Evolutionary conservation across 2,329 filamentous ascomycete genomes (phyloP), one percentile per base, ranked within the genome.

Genomic region (Celoporthe dispersa): DNA sequence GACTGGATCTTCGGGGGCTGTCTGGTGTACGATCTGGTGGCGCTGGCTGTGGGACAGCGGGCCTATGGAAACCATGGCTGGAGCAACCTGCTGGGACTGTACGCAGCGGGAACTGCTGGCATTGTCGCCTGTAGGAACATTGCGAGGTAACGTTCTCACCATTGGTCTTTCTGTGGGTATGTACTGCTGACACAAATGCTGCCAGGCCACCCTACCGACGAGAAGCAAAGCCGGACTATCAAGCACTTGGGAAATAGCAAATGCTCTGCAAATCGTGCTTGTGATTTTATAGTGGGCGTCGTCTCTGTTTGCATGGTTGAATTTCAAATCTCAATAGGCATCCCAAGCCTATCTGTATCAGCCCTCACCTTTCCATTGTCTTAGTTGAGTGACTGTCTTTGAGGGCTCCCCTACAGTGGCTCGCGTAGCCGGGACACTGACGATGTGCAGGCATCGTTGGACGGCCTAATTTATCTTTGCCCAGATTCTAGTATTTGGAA

Each of bases 1-100:
- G 87, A 90, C 75, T 89, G 86, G 86, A 88, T 89, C 66, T 85
- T 89, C 65, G 87, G 87, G 0, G 85, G 83, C 0, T 88, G 87
- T 74, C 76, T 90, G 71, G 86, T 87, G 0, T 89, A 89, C 75
- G 86, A 89, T 75, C 79, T 89, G 25, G 79, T 88, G 19, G 86
- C 84, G 9, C 74, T 89, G 71, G 80, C 81, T 39, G 83, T 87
- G 0, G 87, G 87, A 0, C 87, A 90, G 77, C 79, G 79, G 9
- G 79, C 78, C 4, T 81, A 81, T 67, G 79, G 75, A 1, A 79
- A 83, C 51, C 72, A 73, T 8, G 78, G 78, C 1, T 89, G 86
- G 87, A 83, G 85, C 44, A 81, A 78, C 68, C 72, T 88, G 72
- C 76, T 89, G 62, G 84, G 82, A 0, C 79, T 79, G 12, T 89